Base-by-base conservation (phyloP, 768 basidiomycete species). In the Lactarius akahatsu region DNA sequence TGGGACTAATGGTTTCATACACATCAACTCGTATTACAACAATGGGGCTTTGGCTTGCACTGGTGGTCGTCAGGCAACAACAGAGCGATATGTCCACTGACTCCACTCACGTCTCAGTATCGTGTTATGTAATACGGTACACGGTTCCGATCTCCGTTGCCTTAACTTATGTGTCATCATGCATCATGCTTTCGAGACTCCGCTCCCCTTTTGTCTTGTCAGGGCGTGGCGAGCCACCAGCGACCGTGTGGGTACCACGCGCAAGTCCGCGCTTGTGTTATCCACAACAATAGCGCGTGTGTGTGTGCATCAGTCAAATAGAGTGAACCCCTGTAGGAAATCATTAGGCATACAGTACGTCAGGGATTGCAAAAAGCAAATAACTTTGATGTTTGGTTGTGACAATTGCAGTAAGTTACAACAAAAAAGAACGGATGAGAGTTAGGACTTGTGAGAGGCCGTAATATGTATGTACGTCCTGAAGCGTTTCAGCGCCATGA, bases 401-500 rank as follows among this genome's bases (percentile, higher is more conserved):
- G 50, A 28, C 50, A 52, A 52, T 26, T 52, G 26, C 26, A 52
- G 50, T 52, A 23, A 41, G 16, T 23, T 34, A 26, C 50, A 52
- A 52, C 5, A 26, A 13, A 52, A 52, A 26, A 13, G 50, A 52
- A 13, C 2, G 47, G 10, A 7, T 23, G 23, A 23, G 41, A 41
- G 41, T 7, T 16, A 41, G 41, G 41, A 41, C 15, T 41, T 41
- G 41, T 41, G 41, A 41, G 41, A 16, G 6, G 41, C 11, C 23
- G 50, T 50, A 50, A 9, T 45, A 20, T 10, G 43, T n/a, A 10
- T 26, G 23, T 50, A 50, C 47, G 47, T 50, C 13, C 13, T 50
- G 47, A 50, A 52, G 26, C 13, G 50, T 52, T 52, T 52, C 50
- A 52, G 23, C 50, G 23, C 26, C 50, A 52, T 52, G 50, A n/a